Percentiles rank a stretch among this genome's conserved stretches.
phyloP scores from a whole-genome alignment of 306 rosid species.

The Chamaecrista fasciculata region DNA sequence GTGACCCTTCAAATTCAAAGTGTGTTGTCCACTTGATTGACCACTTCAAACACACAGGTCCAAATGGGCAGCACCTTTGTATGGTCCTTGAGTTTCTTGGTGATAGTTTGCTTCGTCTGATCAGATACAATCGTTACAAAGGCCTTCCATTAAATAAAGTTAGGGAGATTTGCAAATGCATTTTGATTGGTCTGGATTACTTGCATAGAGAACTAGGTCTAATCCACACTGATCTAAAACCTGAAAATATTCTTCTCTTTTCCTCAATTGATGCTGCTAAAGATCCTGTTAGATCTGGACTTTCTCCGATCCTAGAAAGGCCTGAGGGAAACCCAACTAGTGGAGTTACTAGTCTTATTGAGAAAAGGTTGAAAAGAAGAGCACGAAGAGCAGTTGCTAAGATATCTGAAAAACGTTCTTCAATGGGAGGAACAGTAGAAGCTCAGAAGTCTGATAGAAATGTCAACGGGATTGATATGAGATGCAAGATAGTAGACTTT shows the following conservation, averaged over 20 bases:
- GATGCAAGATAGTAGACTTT: constrained; percentile 94
- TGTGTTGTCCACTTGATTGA: constrained; percentile 77
- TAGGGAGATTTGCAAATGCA: constrained; percentile 78
- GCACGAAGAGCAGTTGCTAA: constrained; percentile 93
- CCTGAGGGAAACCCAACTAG: constrained; percentile 78
- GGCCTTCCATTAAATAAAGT: constrained; percentile 77
- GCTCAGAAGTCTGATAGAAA: constrained; percentile 53
- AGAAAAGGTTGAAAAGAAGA: constrained; percentile 79
- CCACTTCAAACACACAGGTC: constrained; percentile 89
- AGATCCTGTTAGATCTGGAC: constrained; percentile 70
- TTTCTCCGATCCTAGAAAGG: constrained; percentile 66
- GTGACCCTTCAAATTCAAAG: constrained; percentile 71
- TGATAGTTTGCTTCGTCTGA: constrained; percentile 88
- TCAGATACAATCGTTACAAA: constrained; percentile 66
- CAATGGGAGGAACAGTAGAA: constrained; percentile 65
- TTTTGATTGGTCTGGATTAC: constrained; percentile 83
- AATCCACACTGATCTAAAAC: constrained; percentile 88
- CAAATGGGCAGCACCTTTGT: constrained; percentile 94
- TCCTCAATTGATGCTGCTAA: constrained; percentile 79
- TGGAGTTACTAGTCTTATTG: constrained; percentile 63
- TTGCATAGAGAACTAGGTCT: constrained; percentile 87
- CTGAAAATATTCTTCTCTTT: constrained; percentile 85
- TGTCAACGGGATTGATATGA: constrained; percentile 63
- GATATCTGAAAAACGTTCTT: constrained; percentile 67
- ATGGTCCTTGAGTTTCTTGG: constrained; percentile 99